A percentile compares a stretch with the other conserved stretches of the same genome.
phyloP scores from a whole-genome alignment of 2,329 filamentous ascomycete genomes.

The Stachybotrys echinatus region DNA sequence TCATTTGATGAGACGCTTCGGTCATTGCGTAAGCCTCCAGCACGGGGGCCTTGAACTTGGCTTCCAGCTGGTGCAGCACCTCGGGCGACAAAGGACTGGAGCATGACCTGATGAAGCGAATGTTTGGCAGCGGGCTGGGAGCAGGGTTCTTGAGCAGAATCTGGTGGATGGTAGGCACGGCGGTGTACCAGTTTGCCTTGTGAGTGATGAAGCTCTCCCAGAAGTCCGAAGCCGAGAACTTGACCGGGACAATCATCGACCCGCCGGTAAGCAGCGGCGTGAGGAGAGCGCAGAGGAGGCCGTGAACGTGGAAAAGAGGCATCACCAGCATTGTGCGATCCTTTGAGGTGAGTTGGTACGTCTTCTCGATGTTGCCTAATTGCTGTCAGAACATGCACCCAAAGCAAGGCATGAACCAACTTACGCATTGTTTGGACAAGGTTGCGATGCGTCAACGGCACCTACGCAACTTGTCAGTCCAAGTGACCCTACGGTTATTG shows the following conservation, averaged over 20 bases:
- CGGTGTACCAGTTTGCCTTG: constrained; percentile 86
- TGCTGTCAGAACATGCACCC: constrained; percentile 2
- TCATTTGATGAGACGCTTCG: constrained; percentile 83
- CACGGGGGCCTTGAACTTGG: constrained; percentile 71
- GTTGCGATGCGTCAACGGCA: constrained; percentile 76
- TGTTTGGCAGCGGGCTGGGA: constrained; percentile 63
- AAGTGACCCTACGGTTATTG: not conserved
- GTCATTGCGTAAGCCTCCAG: constrained; percentile 93
- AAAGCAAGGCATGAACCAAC: constrained; percentile 16
- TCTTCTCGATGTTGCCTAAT: constrained; percentile 68
- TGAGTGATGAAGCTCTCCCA: constrained; percentile 72
- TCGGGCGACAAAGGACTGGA: constrained; percentile 80
- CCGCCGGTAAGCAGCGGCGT: constrained; percentile 71
- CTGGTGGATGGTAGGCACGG: constrained; percentile 89
- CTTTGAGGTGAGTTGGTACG: constrained; percentile 63
- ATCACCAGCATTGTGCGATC: constrained; percentile 85
- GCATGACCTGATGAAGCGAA: constrained; percentile 85
- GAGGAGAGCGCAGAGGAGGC: constrained; percentile 77
- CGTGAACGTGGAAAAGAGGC: constrained; percentile 88
- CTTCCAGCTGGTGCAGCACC: constrained; percentile 73
- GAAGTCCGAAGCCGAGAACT: constrained; percentile 79
- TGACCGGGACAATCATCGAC: constrained; percentile 71
- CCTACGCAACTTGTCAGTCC: constrained; percentile 28
- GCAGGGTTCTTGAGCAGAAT: constrained; percentile 72
- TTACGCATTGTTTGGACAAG: constrained; percentile 74